phyloP scores from a whole-genome alignment of 163 green algal species.

The Chlorella variabilis region DNA sequence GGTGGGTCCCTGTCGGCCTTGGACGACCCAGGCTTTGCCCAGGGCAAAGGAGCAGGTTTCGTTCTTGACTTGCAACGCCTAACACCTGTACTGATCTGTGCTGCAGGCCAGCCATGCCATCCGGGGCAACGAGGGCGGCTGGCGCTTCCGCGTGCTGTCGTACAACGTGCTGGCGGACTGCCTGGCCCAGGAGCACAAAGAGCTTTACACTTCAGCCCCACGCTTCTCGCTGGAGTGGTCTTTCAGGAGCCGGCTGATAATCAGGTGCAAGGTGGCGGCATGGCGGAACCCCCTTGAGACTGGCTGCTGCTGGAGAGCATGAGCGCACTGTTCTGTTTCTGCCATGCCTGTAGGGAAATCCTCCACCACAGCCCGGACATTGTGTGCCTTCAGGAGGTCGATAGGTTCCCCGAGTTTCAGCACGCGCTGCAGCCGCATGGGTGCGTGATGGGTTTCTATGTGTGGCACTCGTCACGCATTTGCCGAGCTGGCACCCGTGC shows the following conservation, averaged over 20 bases:
- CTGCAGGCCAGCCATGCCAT: background rate
- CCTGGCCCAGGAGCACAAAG: slow-evolving; percentile 57
- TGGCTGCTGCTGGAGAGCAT: too few species aligned
- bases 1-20: background rate
- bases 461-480: background rate
- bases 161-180: slow-evolving; percentile 85
- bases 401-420: slow-evolving; percentile 64
- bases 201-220: slow-evolving; percentile 74
- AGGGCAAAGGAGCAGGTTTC: too few species aligned
- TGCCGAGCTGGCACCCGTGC: too few species aligned
- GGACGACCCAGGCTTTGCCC: too few species aligned
- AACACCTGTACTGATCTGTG: too few species aligned
- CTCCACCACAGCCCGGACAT: slow-evolving; percentile 64
- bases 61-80: background rate
- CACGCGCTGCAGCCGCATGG: slow-evolving; percentile 51
- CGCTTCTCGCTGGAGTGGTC: slow-evolving; percentile 65
- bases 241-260: slow-evolving; percentile 53
- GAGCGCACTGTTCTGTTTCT: background rate
- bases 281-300: too few species aligned
- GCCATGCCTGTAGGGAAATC: slow-evolving; percentile 56
- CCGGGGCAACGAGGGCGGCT: background rate
- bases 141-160: slow-evolving; percentile 54
- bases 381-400: slow-evolving; percentile 79
- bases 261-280: slow-evolving; percentile 28
- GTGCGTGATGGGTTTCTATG: slow-evolving; percentile 24